Base-by-base conservation (phyloP, 768 basidiomycete genomes). In the Galerina marginata region DNA sequence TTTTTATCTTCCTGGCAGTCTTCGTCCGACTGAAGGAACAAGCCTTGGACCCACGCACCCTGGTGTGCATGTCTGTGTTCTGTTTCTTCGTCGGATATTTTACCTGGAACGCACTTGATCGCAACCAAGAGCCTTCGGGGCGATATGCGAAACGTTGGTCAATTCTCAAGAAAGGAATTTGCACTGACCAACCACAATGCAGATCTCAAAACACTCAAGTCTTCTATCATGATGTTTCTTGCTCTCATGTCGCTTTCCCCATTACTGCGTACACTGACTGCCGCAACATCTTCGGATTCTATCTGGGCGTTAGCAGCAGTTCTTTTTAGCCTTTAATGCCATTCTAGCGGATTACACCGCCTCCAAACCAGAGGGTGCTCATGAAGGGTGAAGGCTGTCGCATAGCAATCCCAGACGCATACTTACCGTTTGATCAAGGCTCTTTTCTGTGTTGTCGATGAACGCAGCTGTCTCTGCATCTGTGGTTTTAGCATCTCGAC, bases 231-330 rank as follows among this genome's bases (percentile, higher is more conserved):
- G 59, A 91, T 96, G 65, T 92, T 96, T 69, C 83, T 97, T 23
- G 86, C 92, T 6, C 83, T 99, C 60, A 87, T 97, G 79, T 89
- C 95, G 14, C 81, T 98, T 56, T 90, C 95, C 3, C 97, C 97
- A 12, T 91, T 98, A 9, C 79, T 99, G 57, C 86, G 90, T 69
- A 98, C 96, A 5, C 77, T 99, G 69, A 96, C 95, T 29, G 91
- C 93, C 40, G 93, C 96, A 25, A 98, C 96, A 4, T 97, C 96
- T 40, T 92, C 92, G 11, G 97, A 99, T 73, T 95, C 95, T 29
- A 96, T 99, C 64, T 98, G 95, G 95, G 95, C 96, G 6, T 76
- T 98, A 52, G 86, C 94, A n/a, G 92, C 92, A 3, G 81, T 82
- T 53, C 84, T 99, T 45, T 93, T 98, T 73, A 78, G 86, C 54